Percentiles rank a stretch among this genome's conserved stretches.
Conservation (phyloP, 2,329 filamentous ascomycete species). For the Fonsecaea pedrosoi region DNA sequence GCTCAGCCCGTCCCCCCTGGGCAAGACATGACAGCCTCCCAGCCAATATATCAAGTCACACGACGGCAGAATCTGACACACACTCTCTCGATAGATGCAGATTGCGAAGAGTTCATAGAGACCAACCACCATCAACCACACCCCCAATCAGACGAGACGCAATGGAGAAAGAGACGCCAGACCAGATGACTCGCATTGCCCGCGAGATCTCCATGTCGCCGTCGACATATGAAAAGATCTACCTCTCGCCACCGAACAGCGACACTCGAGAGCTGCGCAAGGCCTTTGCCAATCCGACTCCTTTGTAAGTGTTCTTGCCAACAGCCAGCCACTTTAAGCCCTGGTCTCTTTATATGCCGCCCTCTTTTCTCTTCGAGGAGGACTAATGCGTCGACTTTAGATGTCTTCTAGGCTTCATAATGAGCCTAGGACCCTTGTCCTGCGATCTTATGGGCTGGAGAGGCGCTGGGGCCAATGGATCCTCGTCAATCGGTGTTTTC, state of each 20-base stretch:
- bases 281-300: background rate
- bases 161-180: background rate
- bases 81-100: background rate
- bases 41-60: background rate
- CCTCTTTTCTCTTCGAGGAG: background rate
- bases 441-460: constrained; percentile 12
- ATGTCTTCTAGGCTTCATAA: constrained; percentile 13
- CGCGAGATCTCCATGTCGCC: background rate
- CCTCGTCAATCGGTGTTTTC: constrained; percentile 12
- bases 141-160: background rate
- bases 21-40: background rate
- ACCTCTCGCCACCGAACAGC: background rate
- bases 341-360: background rate
- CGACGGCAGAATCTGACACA: background rate
- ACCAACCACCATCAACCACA: background rate
- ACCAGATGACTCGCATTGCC: background rate
- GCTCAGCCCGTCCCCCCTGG: background rate
- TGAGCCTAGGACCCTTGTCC: constrained; percentile 12
- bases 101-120: background rate
- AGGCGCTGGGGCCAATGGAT: constrained; percentile 4
- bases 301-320: background rate
- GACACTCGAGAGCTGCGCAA: background rate
- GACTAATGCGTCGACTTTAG: background rate
- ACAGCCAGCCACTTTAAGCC: background rate
- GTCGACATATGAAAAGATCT: background rate